Percentiles rank a stretch among this genome's conserved stretches.
These are phyloP conservation scores for Tolypocladium endophyticum DNA, from an alignment of 2,329 filamentous ascomycete genomes.

Conservation along the genomic window DNA sequence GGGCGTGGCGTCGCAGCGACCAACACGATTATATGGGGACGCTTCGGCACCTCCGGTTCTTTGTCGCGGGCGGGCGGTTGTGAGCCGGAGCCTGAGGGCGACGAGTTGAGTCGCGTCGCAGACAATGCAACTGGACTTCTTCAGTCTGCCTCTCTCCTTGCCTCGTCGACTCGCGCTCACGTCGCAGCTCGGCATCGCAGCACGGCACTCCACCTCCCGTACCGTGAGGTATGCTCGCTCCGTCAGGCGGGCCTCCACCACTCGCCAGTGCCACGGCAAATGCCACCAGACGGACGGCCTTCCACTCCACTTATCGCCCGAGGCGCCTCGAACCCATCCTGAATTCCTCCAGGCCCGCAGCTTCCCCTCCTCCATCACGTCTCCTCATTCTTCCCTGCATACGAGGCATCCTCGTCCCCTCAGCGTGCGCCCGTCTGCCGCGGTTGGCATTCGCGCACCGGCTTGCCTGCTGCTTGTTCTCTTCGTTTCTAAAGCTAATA, in stretches of 20 bases:
- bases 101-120: background rate
- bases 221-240: too few relatives aligned
- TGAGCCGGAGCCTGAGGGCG: background rate
- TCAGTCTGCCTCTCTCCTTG: background rate
- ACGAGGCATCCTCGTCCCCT: background rate
- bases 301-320: background rate
- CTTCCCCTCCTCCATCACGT: background rate
- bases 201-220: background rate
- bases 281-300: background rate
- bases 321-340: background rate
- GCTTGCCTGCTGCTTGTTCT: background rate
- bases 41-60: background rate
- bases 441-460: background rate
- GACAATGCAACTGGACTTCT: background rate
- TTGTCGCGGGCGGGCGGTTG: background rate
- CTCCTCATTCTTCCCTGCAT: background rate
- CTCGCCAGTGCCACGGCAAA: background rate
- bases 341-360: background rate
- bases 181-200: background rate
- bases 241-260: background rate
- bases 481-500: background rate
- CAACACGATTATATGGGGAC: background rate
- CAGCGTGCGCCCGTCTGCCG: background rate
- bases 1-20: background rate
- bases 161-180: background rate